These are phyloP conservation scores for Zymoseptoria pseudotritici DNA, from an alignment of 2,329 filamentous ascomycete species.

Conservation along the genomic window DNA sequence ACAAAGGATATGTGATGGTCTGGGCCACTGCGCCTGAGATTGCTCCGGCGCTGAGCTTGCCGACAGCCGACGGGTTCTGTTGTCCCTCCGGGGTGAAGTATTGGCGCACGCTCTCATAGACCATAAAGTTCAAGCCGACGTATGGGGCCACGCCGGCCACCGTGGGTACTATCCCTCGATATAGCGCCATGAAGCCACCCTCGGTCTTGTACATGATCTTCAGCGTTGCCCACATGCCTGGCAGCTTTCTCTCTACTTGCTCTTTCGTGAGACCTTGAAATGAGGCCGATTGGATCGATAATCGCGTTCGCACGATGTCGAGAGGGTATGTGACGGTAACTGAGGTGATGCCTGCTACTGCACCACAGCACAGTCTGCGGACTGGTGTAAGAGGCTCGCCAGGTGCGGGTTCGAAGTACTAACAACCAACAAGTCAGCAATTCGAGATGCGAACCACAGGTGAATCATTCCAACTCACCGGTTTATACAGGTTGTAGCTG, in stretches of 20 bases:
- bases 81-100: constrained; percentile 83
- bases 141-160: constrained; percentile 94
- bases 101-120: constrained; percentile 81
- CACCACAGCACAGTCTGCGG: constrained; percentile 79
- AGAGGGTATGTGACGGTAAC: constrained; percentile 93
- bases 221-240: constrained; percentile 88
- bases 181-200: constrained; percentile 77
- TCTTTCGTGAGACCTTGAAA: constrained; percentile 66
- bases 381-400: constrained; percentile 67
- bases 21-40: constrained; percentile 95
- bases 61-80: constrained; percentile 66
- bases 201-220: constrained; percentile 80
- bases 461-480: constrained; percentile 49
- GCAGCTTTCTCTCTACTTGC: constrained; percentile 54
- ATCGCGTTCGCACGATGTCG: constrained; percentile 89
- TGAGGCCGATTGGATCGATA: constrained; percentile 96
- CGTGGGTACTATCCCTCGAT: constrained; percentile 88
- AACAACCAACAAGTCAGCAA: constrained; percentile 3
- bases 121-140: constrained; percentile 97
- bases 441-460: neutral
- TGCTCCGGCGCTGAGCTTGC: constrained; percentile 83
- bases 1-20: constrained; percentile 98
- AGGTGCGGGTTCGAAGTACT: constrained; percentile 70
- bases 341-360: constrained; percentile 86
- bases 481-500: constrained; percentile 95